phyloP scores from a whole-genome alignment of 2,329 filamentous ascomycete species.

The Calonectria pseudoturangicola region DNA sequence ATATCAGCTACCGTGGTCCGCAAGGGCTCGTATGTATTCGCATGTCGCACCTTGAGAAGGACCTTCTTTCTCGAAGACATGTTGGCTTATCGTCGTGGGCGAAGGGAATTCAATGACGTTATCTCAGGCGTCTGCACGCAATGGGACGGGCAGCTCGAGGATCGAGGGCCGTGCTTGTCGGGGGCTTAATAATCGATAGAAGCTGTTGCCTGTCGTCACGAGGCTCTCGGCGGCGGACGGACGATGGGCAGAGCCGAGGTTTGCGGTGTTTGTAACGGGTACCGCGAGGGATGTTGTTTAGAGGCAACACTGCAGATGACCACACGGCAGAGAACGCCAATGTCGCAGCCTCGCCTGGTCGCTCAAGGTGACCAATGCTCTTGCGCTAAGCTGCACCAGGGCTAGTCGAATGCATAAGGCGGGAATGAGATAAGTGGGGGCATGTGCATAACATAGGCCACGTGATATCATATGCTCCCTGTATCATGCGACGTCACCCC shows the following conservation, averaged over 20 bases:
- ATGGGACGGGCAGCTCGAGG: slow-evolving; percentile 39
- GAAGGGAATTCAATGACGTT: slow-evolving; percentile 57
- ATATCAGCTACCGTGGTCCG: slow-evolving; percentile 42
- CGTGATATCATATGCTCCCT: slow-evolving; percentile 56
- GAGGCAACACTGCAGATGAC: slow-evolving; percentile 50
- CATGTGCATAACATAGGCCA: slow-evolving; percentile 53
- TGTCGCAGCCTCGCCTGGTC: slow-evolving; percentile 56
- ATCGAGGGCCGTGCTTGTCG: slow-evolving; percentile 34
- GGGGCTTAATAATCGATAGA: slow-evolving; percentile 8
- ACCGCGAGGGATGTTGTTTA: slow-evolving; percentile 48
- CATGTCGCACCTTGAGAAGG: slow-evolving; percentile 82
- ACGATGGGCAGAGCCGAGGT: slow-evolving; percentile 13
- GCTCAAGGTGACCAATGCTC: slow-evolving; percentile 50
- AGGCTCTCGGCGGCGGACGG: slow-evolving; percentile 10
- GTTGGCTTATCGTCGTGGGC: slow-evolving; percentile 57
- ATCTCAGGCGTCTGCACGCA: slow-evolving; percentile 51
- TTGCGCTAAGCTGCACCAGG: slow-evolving; percentile 44
- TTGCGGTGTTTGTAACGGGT: slow-evolving; percentile 26
- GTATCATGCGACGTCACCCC: slow-evolving; percentile 50
- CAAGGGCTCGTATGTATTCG: background rate
- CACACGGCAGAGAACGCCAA: slow-evolving; percentile 47
- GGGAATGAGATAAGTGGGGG: slow-evolving; percentile 32
- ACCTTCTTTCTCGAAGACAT: slow-evolving; percentile 94
- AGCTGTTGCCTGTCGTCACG: slow-evolving; percentile 26
- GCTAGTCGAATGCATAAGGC: slow-evolving; percentile 55